Percentiles rank a stretch among this genome's conserved stretches.
These are phyloP conservation scores for Acanthamoeba culbertsoni DNA, from an alignment of 208 protist species.

Conservation along the genomic window DNA sequence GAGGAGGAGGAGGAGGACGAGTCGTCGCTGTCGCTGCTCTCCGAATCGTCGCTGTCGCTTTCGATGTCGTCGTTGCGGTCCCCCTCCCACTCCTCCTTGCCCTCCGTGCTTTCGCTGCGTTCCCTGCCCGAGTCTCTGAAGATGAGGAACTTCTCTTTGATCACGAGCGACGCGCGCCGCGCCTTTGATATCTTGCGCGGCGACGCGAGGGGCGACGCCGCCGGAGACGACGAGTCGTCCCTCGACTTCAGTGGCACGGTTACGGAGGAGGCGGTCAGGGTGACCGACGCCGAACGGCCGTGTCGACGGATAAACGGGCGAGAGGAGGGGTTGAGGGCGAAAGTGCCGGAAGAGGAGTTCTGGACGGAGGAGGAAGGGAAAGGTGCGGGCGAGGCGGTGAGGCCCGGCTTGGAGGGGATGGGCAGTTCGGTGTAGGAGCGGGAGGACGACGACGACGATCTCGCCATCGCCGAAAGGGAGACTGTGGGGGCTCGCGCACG, in stretches of 20 bases:
- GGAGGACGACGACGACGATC: neutral
- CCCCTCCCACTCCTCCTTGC: slow-evolving; percentile 26
- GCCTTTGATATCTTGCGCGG: slow-evolving; percentile 20
- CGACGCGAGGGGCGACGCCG: neutral
- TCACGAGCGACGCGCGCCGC: neutral
- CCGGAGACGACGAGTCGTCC: neutral
- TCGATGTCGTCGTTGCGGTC: neutral
- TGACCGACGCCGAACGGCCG: slow-evolving; percentile 1
- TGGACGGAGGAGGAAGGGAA: neutral
- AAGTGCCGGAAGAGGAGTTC: neutral
- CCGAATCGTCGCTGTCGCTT: neutral
- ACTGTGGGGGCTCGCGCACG: neutral
- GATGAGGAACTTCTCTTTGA: slow-evolving; percentile 29
- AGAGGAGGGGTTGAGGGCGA: neutral
- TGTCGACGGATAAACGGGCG: neutral
- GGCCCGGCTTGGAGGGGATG: neutral
- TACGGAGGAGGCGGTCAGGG: neutral
- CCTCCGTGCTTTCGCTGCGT: neutral
- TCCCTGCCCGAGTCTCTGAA: neutral
- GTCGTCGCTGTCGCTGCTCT: neutral
- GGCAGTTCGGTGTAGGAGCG: neutral
- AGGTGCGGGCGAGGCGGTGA: neutral
- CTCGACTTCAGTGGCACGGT: neutral
- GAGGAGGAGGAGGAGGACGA: too few relatives aligned
- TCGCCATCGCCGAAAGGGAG: neutral